Evolutionary conservation across 1,139 yeast genomes (phyloP), one percentile per base, ranked within the genome.

Genomic region (Hansenula lynferdii): DNA sequence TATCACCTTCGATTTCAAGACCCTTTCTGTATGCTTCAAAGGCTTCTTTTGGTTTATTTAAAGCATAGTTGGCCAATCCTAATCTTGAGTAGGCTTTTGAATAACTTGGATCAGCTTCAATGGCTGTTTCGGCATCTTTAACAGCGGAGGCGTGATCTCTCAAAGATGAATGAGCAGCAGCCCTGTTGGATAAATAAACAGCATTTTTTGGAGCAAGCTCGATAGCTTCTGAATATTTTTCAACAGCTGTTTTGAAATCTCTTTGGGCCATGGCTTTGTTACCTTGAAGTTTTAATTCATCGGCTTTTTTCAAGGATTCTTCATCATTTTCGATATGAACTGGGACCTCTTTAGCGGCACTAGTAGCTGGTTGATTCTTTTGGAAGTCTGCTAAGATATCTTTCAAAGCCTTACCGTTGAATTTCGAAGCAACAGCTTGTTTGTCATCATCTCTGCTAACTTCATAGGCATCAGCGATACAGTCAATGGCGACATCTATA

Each of bases 51-150:
- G 94, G 83, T 57, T 89, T 90, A 15, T 96, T 96, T 45, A 84
- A 70, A 19, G 96, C 95, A 60, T 83, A 90, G 56, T 82, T 78
- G 6, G 98, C 97, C 53, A 90, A 79, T 3, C 97, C 99, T 51
- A 92, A 71, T 62, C 99, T 81, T 10, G 97, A 86, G 71, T 89
- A 92, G 10, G 96, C 97, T 69, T 90, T 90, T 33, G 96, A 78
- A 55, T 87, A 92, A 15, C 67, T 56, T 35, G 96, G 84, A 58
- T 92, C 89, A 42, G 82, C 69, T 45, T 75, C 73, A 42, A 87
- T 79, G 31, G 98, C 96, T 43, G 69, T 67, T 56, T 81, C 73
- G 24, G 98, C 96, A 61, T 92, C 99, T 32, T 66, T 69, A 34
- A 85, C 77, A 2, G 99, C 98, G 48, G 75, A 68, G 15, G 77